Percentiles rank a stretch among this genome's conserved stretches.
Evolutionary conservation across 129 eudicot species (phyloP).

Genomic region (Chrysanthemum seticuspe): DNA sequence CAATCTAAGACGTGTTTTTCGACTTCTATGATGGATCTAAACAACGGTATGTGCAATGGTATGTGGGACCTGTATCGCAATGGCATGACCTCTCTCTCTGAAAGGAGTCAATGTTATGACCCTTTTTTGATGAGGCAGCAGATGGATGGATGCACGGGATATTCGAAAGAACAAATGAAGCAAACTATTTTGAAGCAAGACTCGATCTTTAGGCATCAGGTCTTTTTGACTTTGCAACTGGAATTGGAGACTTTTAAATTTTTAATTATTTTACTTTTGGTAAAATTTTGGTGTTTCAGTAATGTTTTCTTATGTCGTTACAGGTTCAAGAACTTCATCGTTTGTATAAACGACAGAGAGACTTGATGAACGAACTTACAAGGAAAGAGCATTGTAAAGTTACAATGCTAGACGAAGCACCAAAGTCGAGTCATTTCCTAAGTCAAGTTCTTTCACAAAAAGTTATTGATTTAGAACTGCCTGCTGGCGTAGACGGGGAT

Average conservation of each 20-base stretch:
- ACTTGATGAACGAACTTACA: conserved; percentile 55
- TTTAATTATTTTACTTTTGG: not conserved
- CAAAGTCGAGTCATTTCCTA: conserved; percentile 2
- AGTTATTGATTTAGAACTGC: conserved; percentile 39
- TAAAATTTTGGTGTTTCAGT: not conserved
- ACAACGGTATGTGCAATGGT: conserved; percentile 40
- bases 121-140: conserved; percentile 32
- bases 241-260: not conserved
- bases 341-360: conserved; percentile 61
- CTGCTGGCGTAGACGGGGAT: conserved; percentile 31
- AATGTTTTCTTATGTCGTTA: not conserved
- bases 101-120: conserved; percentile 30
- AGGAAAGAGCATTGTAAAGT: conserved; percentile 29
- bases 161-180: conserved; percentile 47
- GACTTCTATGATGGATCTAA: conserved; percentile 45
- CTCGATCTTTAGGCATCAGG: conserved; percentile 70
- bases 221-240: conserved; percentile 9
- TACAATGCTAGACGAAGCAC: conserved; percentile 1
- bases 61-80: conserved; percentile 47
- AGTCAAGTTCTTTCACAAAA: conserved; percentile 16
- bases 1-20: conserved; percentile 49
- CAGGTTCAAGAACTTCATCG: conserved; percentile 92
- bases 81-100: conserved; percentile 23
- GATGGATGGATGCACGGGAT: conserved; percentile 32
- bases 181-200: conserved; percentile 73